Conservation (phyloP, 2,329 filamentous ascomycete species). For the Teratosphaeria epicoccoides region DNA sequence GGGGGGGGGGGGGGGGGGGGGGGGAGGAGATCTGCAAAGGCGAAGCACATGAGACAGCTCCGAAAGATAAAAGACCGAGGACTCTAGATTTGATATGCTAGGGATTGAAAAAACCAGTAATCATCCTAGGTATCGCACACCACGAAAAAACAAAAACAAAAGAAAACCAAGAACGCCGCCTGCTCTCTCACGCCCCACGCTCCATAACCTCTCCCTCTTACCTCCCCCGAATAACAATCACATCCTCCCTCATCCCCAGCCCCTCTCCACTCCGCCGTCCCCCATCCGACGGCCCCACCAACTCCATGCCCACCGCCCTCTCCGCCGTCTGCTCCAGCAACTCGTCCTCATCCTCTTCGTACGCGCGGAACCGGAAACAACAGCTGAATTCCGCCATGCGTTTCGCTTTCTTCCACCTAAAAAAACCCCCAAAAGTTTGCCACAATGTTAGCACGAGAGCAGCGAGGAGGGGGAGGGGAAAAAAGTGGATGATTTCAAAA, state of each 20-base stretch:
- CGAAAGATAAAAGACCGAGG: too few species aligned
- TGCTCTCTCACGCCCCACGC: too few species aligned
- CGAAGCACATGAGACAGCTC: too few species aligned
- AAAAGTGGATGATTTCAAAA: too few species aligned
- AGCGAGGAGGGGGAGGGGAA: too few species aligned
- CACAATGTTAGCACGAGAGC: too few species aligned
- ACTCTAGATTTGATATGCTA: too few species aligned
- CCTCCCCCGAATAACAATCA: background rate
- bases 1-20: too few species aligned
- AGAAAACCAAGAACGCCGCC: background rate
- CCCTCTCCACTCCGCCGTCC: background rate
- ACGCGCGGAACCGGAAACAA: conserved; percentile 16
- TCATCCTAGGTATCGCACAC: too few species aligned
- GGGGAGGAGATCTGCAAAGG: too few species aligned
- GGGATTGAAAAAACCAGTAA: too few species aligned
- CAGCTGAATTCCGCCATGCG: conserved; percentile 16
- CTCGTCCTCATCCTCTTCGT: conserved; percentile 8
- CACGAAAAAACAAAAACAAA: background rate
- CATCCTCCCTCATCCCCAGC: background rate
- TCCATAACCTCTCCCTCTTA: background rate
- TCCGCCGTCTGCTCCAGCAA: background rate
- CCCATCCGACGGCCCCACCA: background rate
- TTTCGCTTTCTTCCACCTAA: conserved; percentile 6
- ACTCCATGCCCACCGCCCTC: background rate
- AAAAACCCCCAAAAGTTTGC: too few species aligned